Evolutionary conservation across 2,329 filamentous ascomycete genomes (phyloP).

Genomic region (Pseudogymnoascus sp.): DNA sequence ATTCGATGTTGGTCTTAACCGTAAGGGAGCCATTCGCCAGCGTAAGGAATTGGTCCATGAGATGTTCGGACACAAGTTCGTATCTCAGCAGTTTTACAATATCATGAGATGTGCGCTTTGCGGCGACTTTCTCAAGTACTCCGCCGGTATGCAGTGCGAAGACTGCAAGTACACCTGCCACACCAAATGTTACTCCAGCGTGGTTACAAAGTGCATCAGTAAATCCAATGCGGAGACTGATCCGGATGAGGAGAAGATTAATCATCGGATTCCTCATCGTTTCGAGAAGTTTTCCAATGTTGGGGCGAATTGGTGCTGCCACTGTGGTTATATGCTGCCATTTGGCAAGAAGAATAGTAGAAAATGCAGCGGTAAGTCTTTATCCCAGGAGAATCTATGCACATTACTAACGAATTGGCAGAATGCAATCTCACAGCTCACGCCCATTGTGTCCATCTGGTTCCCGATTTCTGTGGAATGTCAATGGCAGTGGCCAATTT

Average conservation of each 20-base stretch:
- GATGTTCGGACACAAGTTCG: conserved; percentile 98
- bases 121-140: conserved; percentile 97
- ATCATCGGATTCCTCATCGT: conserved; percentile 94
- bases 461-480: conserved; percentile 98
- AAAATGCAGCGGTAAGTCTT: conserved; percentile 68
- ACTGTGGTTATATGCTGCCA: conserved; percentile 91
- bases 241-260: conserved; percentile 98
- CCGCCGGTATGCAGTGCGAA: conserved; percentile 96
- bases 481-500: conserved; percentile 95
- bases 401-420: conserved; percentile 31
- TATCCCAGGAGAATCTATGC: conserved; percentile 14
- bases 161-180: conserved; percentile 99
- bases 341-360: conserved; percentile 92
- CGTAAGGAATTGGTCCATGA: conserved; percentile 97
- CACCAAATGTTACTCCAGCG: conserved; percentile 90
- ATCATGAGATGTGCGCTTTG: conserved; percentile 99
- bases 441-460: conserved; percentile 82
- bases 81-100: conserved; percentile 98
- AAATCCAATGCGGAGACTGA: conserved; percentile 98
- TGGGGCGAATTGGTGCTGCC: conserved; percentile 98
- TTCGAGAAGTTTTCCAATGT: conserved; percentile 97
- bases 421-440: conserved; percentile 92
- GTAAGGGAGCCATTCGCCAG: conserved; percentile 93
- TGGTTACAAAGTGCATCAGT: conserved; percentile 98
- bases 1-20: conserved; percentile 81